These are phyloP conservation scores for Hansenula sp. DNA, from an alignment of 1,139 yeast species.

Conservation along the genomic window DNA sequence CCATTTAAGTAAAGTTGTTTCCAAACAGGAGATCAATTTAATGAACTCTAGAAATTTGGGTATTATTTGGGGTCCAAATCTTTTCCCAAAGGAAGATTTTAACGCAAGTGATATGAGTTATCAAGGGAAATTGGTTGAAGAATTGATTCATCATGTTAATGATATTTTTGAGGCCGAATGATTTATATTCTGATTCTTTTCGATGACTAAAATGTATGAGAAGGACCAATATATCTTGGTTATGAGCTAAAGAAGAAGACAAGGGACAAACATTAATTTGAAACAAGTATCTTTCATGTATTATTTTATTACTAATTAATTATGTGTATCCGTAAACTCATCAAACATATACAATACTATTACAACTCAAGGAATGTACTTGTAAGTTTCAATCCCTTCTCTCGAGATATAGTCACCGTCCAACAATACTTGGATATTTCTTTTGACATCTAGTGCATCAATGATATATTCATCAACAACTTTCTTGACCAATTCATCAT, in stretches of 20 bases:
- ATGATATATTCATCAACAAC: constrained; percentile 27
- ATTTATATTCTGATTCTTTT: constrained; percentile 9
- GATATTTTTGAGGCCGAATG: constrained; percentile 78
- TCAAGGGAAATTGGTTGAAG: constrained; percentile 81
- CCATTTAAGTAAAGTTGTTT: constrained; percentile 76
- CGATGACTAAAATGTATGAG: too few species aligned
- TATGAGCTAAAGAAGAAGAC: too few species aligned
- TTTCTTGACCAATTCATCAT: constrained; percentile 30
- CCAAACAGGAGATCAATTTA: constrained; percentile 60
- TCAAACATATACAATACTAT: too few species aligned
- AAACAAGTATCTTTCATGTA: not conserved
- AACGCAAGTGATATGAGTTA: constrained; percentile 76
- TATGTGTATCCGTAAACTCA: not conserved
- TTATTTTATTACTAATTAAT: not conserved
- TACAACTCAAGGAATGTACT: constrained; percentile 16
- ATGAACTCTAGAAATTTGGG: constrained; percentile 81
- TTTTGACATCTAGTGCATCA: constrained; percentile 26
- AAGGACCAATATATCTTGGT: too few species aligned
- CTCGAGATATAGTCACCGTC: constrained; percentile 28
- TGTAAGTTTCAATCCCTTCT: constrained; percentile 16
- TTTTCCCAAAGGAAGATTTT: constrained; percentile 57
- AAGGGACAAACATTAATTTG: not conserved
- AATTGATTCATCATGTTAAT: constrained; percentile 76
- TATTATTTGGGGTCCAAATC: constrained; percentile 92
- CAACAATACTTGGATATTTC: constrained; percentile 28